Evolutionary conservation across 1,284 basidiomycete species (phyloP).

Genomic region (Irpex rosettiformis): DNA sequence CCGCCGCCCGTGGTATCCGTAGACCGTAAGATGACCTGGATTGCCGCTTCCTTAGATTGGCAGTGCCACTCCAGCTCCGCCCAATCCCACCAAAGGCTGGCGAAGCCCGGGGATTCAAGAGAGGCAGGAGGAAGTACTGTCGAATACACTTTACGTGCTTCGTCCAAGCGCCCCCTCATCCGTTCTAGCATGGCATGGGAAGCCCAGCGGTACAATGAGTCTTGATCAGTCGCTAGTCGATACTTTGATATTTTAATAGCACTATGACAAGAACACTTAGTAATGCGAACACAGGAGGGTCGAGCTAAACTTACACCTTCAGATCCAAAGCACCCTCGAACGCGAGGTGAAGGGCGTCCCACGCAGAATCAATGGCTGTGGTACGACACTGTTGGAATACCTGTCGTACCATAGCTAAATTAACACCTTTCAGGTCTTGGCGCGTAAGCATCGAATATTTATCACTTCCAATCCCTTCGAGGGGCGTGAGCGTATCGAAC

Average conservation of each 20-base stretch:
- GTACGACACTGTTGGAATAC: slow-evolving; percentile 57
- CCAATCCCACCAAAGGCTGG: slow-evolving; percentile 82
- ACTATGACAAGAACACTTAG: slow-evolving; percentile 35
- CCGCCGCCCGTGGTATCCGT: slow-evolving; percentile 48
- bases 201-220: slow-evolving; percentile 76
- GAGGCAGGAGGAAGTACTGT: slow-evolving; percentile 46
- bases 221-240: slow-evolving; percentile 59
- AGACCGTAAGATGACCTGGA: slow-evolving; percentile 51
- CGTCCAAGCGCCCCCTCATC: slow-evolving; percentile 63
- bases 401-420: slow-evolving; percentile 45
- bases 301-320: slow-evolving; percentile 48
- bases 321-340: slow-evolving; percentile 64
- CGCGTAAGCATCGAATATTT: slow-evolving; percentile 47
- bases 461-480: slow-evolving; percentile 44
- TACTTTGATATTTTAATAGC: slow-evolving; percentile 72
- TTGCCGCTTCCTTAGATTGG: slow-evolving; percentile 45
- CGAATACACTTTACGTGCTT: slow-evolving; percentile 83
- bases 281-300: not conserved
- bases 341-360: slow-evolving; percentile 61
- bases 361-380: slow-evolving; percentile 47
- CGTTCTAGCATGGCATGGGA: slow-evolving; percentile 81
- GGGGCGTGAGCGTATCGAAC: slow-evolving; percentile 44
- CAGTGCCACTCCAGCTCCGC: slow-evolving; percentile 87
- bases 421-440: slow-evolving; percentile 44
- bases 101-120: slow-evolving; percentile 33